Conservation (phyloP, 2,329 filamentous ascomycete genomes). For the Periglandula ipomoeae region DNA sequence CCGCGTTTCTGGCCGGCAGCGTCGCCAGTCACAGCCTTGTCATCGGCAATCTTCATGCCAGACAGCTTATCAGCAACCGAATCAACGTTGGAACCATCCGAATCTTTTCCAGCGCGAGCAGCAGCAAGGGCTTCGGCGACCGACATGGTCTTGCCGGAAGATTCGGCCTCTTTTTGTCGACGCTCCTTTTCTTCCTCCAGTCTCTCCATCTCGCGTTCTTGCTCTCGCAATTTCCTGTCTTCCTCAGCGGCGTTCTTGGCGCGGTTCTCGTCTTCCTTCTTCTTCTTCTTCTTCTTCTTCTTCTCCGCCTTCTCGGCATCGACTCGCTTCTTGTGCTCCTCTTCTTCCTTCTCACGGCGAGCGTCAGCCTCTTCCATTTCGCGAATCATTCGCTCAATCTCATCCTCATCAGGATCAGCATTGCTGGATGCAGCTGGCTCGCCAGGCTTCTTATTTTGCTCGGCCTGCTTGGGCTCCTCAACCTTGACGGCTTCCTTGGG, state of each 20-base stretch:
- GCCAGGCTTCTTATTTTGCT: slow-evolving; percentile 18
- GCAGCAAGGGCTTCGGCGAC: slow-evolving; percentile 43
- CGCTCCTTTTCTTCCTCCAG: slow-evolving; percentile 62
- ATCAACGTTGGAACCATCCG: slow-evolving; percentile 26
- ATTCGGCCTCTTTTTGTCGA: slow-evolving; percentile 41
- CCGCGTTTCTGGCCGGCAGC: slow-evolving; percentile 46
- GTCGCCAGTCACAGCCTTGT: slow-evolving; percentile 35
- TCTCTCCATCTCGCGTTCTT: slow-evolving; percentile 63
- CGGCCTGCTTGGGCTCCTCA: slow-evolving; percentile 18
- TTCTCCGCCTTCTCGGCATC: slow-evolving; percentile 36
- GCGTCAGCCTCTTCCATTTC: slow-evolving; percentile 53
- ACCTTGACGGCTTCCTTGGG: slow-evolving; percentile 7
- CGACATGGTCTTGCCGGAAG: slow-evolving; percentile 36
- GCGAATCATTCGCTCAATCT: slow-evolving; percentile 49
- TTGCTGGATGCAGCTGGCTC: slow-evolving; percentile 25
- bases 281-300: slow-evolving; percentile 45
- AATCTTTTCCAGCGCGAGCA: slow-evolving; percentile 30
- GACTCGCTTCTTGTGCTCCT: slow-evolving; percentile 35
- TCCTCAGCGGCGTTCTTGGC: slow-evolving; percentile 43
- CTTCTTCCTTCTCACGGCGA: slow-evolving; percentile 38
- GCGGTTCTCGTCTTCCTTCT: slow-evolving; percentile 36
- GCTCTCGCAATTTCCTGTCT: slow-evolving; percentile 60
- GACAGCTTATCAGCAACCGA: slow-evolving; percentile 40
- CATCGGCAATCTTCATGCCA: slow-evolving; percentile 37
- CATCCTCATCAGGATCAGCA: slow-evolving; percentile 40